phyloP scores from a whole-genome alignment of 2,329 filamentous ascomycete species.

The Magnaporthiopsis rhizophila region DNA sequence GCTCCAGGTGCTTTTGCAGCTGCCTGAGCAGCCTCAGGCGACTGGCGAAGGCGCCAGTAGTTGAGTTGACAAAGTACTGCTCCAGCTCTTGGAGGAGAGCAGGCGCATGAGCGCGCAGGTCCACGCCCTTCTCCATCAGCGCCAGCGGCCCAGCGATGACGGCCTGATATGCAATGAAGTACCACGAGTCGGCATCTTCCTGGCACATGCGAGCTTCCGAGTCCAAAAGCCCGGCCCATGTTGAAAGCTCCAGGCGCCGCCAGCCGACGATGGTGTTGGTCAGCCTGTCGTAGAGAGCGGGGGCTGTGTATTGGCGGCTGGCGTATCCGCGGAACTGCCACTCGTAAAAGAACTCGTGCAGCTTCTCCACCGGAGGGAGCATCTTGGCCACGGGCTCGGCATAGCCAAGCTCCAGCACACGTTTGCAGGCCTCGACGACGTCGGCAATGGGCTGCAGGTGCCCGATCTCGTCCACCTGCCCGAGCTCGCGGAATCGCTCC shows the following conservation, averaged over 20 bases:
- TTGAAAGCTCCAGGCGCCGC: constrained; percentile 84
- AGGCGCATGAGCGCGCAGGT: constrained; percentile 55
- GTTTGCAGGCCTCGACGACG: constrained; percentile 65
- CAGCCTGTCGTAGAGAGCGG: constrained; percentile 64
- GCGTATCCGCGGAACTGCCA: constrained; percentile 88
- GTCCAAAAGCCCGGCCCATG: constrained; percentile 84
- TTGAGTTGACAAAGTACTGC: constrained; percentile 69
- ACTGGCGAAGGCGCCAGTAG: constrained; percentile 70
- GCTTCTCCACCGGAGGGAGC: constrained; percentile 76
- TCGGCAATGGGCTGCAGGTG: constrained; percentile 73
- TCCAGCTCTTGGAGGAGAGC: constrained; percentile 70
- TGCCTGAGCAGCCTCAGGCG: constrained; percentile 65
- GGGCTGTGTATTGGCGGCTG: constrained; percentile 67
- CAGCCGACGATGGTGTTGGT: constrained; percentile 79
- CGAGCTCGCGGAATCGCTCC: constrained; percentile 64
- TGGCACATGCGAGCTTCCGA: constrained; percentile 70
- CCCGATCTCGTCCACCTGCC: constrained; percentile 55
- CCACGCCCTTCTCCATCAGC: constrained; percentile 52
- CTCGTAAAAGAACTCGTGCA: constrained; percentile 79
- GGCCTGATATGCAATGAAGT: constrained; percentile 91
- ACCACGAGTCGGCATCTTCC: constrained; percentile 81
- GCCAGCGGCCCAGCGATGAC: constrained; percentile 65
- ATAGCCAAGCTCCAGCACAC: constrained; percentile 67
- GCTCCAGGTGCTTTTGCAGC: constrained; percentile 54
- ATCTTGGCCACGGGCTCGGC: constrained; percentile 80